phyloP scores from a whole-genome alignment of 768 basidiomycete genomes.

The Clavaria fumosa region DNA sequence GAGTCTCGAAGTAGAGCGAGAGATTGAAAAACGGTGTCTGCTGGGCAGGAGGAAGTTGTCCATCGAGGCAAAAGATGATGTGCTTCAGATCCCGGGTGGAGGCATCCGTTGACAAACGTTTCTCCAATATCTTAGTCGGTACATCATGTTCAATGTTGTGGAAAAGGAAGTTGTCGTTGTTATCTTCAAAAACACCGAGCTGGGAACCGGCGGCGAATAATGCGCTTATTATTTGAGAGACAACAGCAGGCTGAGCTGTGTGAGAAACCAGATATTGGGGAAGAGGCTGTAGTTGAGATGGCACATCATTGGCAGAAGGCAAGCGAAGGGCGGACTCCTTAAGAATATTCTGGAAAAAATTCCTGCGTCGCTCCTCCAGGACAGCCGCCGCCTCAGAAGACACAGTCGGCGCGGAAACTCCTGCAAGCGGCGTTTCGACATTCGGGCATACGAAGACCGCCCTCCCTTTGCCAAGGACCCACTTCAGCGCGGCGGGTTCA shows the following conservation, averaged over 20 bases:
- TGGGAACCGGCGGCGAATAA: slow-evolving; percentile 19
- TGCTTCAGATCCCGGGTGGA: slow-evolving; percentile 21
- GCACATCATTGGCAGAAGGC: slow-evolving; percentile 24
- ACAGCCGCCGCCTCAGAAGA: slow-evolving; percentile 8
- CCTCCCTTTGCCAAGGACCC: background rate
- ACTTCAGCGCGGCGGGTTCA: slow-evolving; percentile 5
- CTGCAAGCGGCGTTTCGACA: slow-evolving; percentile 19
- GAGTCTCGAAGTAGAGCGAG: slow-evolving; percentile 36
- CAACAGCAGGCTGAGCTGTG: slow-evolving; percentile 25
- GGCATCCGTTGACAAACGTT: slow-evolving; percentile 17
- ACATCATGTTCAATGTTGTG: slow-evolving; percentile 23
- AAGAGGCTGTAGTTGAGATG: slow-evolving; percentile 25
- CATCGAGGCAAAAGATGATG: slow-evolving; percentile 36
- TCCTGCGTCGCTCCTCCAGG: slow-evolving; percentile 14
- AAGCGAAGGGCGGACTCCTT: slow-evolving; percentile 24
- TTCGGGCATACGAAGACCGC: slow-evolving; percentile 6
- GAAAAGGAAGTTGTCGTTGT: slow-evolving; percentile 57
- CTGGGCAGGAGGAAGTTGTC: slow-evolving; percentile 29
- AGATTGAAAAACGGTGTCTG: slow-evolving; percentile 68
- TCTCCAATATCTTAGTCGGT: slow-evolving; percentile 32
- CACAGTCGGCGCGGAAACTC: slow-evolving; percentile 9
- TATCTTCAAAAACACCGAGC: slow-evolving; percentile 36
- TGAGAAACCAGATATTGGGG: slow-evolving; percentile 46
- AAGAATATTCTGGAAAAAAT: slow-evolving; percentile 21
- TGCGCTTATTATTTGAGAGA: slow-evolving; percentile 25